Evolutionary conservation across 805 yeast species (phyloP), one percentile per base, ranked within the genome.

Genomic region (Hermanozyma aechmeae): DNA sequence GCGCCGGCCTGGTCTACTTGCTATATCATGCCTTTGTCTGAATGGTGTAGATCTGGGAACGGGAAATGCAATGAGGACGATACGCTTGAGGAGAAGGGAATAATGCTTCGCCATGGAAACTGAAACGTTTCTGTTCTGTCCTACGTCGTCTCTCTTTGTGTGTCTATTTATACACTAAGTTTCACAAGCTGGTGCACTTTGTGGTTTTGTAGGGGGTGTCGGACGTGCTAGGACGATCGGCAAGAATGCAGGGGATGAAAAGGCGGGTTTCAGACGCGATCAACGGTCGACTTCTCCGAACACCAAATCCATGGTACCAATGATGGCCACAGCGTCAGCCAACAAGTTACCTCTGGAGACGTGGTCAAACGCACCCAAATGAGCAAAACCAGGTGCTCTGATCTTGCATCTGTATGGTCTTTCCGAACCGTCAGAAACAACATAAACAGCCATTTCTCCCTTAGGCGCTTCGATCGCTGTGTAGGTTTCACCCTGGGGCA

Each of bases 361-460:
- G 53, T 79, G 86, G 58, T 84, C 95, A 46, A 84, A 81, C 8
- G 92, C 94, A 41, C 79, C 92, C 51, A 84, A 67, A 60, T 83
- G 93, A 22, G 94, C 86, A 53, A 84, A 84, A 25, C 95, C 94
- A 27, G 95, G 95, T n/a, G 93, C 86, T 62, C 95, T 78, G 48
- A 84, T 83, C 66, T 82, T 83, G 67, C 94, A 82, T 62, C 86
- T 76, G 65, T 84, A 84, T 20, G 95, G 95, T 58, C 92, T 73
- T 64, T 84, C 95, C 34, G 80, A 60, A 32, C 95, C 95, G 61
- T 84, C 95, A 42, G 86, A 75, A 32, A 84, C 93, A 29, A 84
- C 77, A 50, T 78, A 84, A 32, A 82, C 93, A 36, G 82, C 95
- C 92, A 84, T 81, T 61, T 84, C 95, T 53, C 95, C 95, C 73